phyloP scores from a whole-genome alignment of 495 filamentous ascomycete genomes.

The Talaromyces adpressus region DNA sequence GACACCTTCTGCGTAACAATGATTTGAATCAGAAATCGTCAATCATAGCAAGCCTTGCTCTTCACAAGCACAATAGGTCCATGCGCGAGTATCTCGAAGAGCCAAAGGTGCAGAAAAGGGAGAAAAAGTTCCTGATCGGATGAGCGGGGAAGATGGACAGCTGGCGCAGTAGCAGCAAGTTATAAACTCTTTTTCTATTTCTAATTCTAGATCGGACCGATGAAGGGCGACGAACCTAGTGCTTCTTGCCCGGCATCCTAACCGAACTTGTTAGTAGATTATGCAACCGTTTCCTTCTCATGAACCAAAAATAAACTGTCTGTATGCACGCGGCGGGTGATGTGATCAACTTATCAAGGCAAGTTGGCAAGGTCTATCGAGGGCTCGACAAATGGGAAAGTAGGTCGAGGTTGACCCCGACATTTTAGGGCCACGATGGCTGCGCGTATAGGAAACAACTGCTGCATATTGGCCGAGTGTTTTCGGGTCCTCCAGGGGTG shows the following conservation, averaged over 20 bases:
- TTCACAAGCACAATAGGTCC: not conserved
- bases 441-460: not conserved
- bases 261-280: not conserved
- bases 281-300: not conserved
- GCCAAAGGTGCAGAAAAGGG: not conserved
- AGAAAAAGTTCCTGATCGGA: not conserved
- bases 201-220: conserved; percentile 1
- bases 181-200: not conserved
- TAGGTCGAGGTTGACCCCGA: not conserved
- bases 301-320: conserved; percentile 5
- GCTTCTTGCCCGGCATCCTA: not conserved
- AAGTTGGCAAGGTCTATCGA: not conserved
- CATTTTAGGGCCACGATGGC: conserved; percentile 7
- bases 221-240: not conserved
- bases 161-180: not conserved
- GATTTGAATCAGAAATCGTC: not conserved
- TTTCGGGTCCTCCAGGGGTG: not conserved
- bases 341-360: conserved; percentile 1
- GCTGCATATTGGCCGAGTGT: conserved; percentile 3
- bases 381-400: conserved; percentile 1
- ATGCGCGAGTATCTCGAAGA: not conserved
- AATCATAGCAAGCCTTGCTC: not conserved
- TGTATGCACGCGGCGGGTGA: not conserved
- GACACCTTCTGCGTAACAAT: not conserved
- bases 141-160: conserved; percentile 6